phyloP scores from a whole-genome alignment of 495 filamentous ascomycete genomes.

The Penicillium fimorum region DNA sequence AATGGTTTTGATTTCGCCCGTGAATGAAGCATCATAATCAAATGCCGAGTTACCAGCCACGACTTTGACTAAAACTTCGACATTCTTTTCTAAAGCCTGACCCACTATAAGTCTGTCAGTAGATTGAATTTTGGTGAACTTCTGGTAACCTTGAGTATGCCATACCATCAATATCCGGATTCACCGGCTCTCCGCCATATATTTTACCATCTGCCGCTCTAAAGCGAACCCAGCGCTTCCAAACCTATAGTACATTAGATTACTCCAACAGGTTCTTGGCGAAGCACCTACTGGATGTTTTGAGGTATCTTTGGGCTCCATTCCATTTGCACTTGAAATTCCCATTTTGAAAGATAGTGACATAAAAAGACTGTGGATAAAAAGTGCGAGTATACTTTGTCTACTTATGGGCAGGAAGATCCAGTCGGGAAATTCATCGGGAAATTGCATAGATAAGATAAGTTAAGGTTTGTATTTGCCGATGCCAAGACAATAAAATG shows the following conservation, averaged over 20 bases:
- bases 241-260: constrained; percentile 1
- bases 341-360: constrained; percentile 1
- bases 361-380: not conserved
- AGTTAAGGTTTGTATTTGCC: constrained; percentile 5
- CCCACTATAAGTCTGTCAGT: constrained; percentile 8
- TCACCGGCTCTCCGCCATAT: constrained; percentile 15
- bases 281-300: constrained; percentile 5
- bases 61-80: constrained; percentile 3
- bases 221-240: constrained; percentile 14
- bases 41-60: constrained; percentile 9
- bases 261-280: no score
- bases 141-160: not conserved
- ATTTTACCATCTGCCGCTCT: constrained; percentile 10
- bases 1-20: constrained; percentile 6
- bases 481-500: constrained; percentile 20
- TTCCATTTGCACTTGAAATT: not conserved
- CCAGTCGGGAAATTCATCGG: constrained; percentile 18
- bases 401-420: constrained; percentile 6
- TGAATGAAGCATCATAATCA: constrained; percentile 13
- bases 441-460: constrained; percentile 1
- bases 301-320: not conserved
- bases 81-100: constrained; percentile 4
- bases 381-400: not conserved
- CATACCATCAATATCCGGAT: constrained; percentile 13
- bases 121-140: not conserved